These are phyloP conservation scores for Cryptococcus sp. DNA, from an alignment of 1,284 basidiomycete species.

Conservation along the genomic window DNA sequence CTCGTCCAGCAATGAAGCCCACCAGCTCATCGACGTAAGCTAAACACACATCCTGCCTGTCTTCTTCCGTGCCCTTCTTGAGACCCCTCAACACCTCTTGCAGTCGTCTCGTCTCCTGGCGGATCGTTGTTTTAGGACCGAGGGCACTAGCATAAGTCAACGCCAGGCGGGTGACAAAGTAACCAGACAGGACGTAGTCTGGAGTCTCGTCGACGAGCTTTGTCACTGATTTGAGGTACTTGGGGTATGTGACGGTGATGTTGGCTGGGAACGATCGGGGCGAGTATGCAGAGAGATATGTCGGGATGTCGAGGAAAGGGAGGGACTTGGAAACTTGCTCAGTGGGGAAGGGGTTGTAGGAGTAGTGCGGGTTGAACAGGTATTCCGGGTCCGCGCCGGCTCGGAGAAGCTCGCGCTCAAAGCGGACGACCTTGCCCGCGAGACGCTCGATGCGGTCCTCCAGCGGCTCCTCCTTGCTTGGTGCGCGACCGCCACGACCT, in stretches of 20 bases:
- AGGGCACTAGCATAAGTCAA: constrained; percentile 68
- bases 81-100: constrained; percentile 75
- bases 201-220: constrained; percentile 69
- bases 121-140: constrained; percentile 70
- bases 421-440: constrained; percentile 71
- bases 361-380: constrained; percentile 70
- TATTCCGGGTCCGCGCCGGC: constrained; percentile 76
- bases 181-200: constrained; percentile 71
- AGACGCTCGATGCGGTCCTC: constrained; percentile 61
- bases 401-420: constrained; percentile 78
- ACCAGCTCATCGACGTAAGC: constrained; percentile 53
- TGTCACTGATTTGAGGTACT: constrained; percentile 70
- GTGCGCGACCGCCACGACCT: constrained; percentile 21
- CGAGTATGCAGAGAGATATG: constrained; percentile 81
- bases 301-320: constrained; percentile 74
- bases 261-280: constrained; percentile 72
- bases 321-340: constrained; percentile 70
- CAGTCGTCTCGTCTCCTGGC: constrained; percentile 70
- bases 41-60: constrained; percentile 68
- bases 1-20: constrained; percentile 59
- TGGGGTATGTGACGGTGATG: constrained; percentile 82
- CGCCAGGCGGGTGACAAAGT: constrained; percentile 73
- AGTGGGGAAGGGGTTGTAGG: constrained; percentile 82
- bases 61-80: constrained; percentile 80
- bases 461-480: constrained; percentile 37